Evolutionary conservation across 2,329 filamentous ascomycete species (phyloP).

Genomic region (Fusarium phyllophilum): DNA sequence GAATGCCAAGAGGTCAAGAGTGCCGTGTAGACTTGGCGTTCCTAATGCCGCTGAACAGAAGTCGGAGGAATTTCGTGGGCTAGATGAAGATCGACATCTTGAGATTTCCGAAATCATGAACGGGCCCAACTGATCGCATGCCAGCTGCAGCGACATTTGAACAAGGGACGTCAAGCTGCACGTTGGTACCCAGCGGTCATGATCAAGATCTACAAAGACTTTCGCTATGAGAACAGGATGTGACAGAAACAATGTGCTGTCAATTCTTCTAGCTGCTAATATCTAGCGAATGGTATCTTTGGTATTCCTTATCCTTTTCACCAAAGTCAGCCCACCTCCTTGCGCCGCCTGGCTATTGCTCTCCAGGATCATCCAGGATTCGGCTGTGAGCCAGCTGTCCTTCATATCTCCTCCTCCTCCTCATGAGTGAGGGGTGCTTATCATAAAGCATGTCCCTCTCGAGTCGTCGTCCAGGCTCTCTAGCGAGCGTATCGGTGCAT

Average conservation of each 20-base stretch:
- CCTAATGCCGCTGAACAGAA: background rate
- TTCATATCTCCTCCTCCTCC: constrained; percentile 33
- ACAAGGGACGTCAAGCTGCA: background rate
- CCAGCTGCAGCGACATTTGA: background rate
- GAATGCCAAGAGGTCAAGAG: constrained; percentile 11
- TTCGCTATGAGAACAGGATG: background rate
- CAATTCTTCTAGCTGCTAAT: constrained; percentile 46
- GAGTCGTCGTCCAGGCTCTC: constrained; percentile 39
- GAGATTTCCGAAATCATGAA: background rate
- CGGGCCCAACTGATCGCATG: background rate
- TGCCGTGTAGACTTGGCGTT: constrained; percentile 6
- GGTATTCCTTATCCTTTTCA: constrained; percentile 43
- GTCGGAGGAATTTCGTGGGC: background rate
- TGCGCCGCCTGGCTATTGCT: constrained; percentile 37
- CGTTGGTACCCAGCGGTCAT: background rate
- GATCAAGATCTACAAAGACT: background rate
- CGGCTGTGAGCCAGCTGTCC: constrained; percentile 22
- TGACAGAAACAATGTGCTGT: constrained; percentile 36
- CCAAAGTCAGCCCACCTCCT: constrained; percentile 33
- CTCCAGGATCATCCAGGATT: constrained; percentile 31
- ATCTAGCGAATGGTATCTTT: constrained; percentile 55
- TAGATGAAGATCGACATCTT: constrained; percentile 22
- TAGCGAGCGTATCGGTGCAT: constrained; percentile 50
- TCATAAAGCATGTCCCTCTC: constrained; percentile 20
- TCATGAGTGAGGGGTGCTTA: constrained; percentile 31